Evolutionary conservation across 2,329 filamentous ascomycete genomes (phyloP), one percentile per base, ranked within the genome.

Genomic region (Alternaria gaisen): DNA sequence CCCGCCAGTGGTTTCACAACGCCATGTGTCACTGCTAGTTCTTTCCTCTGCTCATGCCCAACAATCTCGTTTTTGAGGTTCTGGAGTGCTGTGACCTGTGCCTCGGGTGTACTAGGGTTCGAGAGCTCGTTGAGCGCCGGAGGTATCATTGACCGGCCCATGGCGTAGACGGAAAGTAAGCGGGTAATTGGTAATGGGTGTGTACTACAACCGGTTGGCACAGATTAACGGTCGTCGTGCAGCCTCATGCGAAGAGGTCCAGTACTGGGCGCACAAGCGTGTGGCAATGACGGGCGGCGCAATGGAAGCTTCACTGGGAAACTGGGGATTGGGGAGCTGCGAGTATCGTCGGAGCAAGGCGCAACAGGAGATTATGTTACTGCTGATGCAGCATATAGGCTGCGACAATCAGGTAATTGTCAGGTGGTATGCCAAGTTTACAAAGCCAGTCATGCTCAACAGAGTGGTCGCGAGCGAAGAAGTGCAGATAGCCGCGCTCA

Each of bases 41-140:
- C 90, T 80, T 99, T 99, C 77, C 90, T 90, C 77, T 94, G 89
- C 34, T 91, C 86, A 78, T 98, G 93, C 24, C 95, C 95, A 61
- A 97, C 88, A 48, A 97, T 86, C 65, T 95, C 91, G 78, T 97
- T 95, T 82, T 97, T 98, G 30, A 99, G 82, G 42, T 84, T 83
- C 66, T 89, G 88, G 44, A 97, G 84, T 51, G 89, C 86, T 26
- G 83, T 81, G 41, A 83, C 73, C 62, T 82, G 81, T n/a, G 78
- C 74, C 51, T 78, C 72, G 36, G 73, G 70, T 11, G 72, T 71
- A 34, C 69, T 74, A n/a, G 79, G 77, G 43, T 73, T 76, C 36
- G 72, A 72, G 26, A 81, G 76, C 71, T 80, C 79, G 34, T 67
- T 62, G 62, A 81, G 72, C 55, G 76, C 76, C 16, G 75, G 66